phyloP scores from a whole-genome alignment of 495 filamentous ascomycete genomes.

The Lindgomyces ingoldianus region DNA sequence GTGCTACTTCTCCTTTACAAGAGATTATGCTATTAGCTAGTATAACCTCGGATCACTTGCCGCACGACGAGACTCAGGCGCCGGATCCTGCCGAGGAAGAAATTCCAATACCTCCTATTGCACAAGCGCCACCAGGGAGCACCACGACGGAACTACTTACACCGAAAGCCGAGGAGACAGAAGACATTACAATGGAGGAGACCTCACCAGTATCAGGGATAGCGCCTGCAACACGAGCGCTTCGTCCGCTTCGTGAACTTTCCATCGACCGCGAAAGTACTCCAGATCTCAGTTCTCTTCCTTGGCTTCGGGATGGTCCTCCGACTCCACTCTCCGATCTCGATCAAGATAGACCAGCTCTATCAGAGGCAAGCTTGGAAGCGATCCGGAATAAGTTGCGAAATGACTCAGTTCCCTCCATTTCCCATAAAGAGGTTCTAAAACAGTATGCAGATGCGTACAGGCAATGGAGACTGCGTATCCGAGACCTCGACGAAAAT shows the following conservation, averaged over 20 bases:
- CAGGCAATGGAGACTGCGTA: conserved; percentile 52
- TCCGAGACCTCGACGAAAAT: conserved; percentile 63
- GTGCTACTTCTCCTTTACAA: conserved; percentile 41
- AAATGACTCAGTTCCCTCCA: conserved; percentile 2
- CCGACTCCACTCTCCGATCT: conserved; percentile 40
- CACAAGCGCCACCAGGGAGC: conserved; percentile 14
- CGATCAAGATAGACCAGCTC: conserved; percentile 33
- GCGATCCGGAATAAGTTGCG: conserved; percentile 21
- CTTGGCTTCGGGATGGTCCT: conserved; percentile 42
- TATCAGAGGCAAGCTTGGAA: conserved; percentile 27
- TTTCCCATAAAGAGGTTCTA: conserved; percentile 41
- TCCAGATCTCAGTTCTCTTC: conserved; percentile 42
- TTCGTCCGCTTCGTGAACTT: conserved; percentile 12
- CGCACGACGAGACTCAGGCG: conserved; percentile 12
- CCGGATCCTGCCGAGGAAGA: conserved; percentile 8
- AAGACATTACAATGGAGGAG: conserved; percentile 34
- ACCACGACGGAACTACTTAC: conserved; percentile 33
- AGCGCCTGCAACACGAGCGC: conserved; percentile 15
- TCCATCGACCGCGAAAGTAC: conserved; percentile 25
- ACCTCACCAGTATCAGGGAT: conserved; percentile 3
- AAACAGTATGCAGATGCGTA: conserved; percentile 51
- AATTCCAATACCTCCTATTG: background rate
- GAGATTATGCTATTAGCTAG: conserved; percentile 34
- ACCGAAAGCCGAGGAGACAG: conserved; percentile 35
- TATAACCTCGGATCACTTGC: conserved; percentile 26